Evolutionary conservation across 2,329 filamentous ascomycete genomes (phyloP).

Genomic region (Leptographium radiaticola): DNA sequence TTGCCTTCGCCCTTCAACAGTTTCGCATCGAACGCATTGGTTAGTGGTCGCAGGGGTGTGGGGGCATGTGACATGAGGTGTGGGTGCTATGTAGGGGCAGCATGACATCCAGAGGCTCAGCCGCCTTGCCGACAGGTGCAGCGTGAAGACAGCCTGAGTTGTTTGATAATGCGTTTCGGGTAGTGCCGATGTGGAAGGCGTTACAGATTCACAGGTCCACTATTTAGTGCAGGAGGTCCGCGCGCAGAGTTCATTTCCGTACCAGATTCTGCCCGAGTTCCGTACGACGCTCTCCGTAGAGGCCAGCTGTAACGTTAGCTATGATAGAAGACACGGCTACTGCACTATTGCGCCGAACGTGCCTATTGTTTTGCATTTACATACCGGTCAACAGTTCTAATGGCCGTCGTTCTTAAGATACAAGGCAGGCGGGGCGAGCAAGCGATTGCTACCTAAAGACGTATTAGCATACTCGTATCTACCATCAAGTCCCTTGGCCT

Average conservation of each 20-base stretch:
- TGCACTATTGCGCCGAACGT: too few relatives aligned
- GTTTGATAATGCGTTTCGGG: constrained; percentile 27
- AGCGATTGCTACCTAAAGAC: background rate
- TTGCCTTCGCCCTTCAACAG: background rate
- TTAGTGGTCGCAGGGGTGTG: too few relatives aligned
- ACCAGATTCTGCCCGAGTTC: too few relatives aligned
- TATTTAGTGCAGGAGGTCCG: background rate
- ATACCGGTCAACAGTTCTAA: too few relatives aligned
- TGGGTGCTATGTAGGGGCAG: too few relatives aligned
- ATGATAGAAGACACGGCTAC: too few relatives aligned
- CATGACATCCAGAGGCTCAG: too few relatives aligned
- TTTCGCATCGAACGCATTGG: background rate
- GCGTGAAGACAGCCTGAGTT: constrained; percentile 6
- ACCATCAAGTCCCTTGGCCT: background rate
- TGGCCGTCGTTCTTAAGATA: too few relatives aligned
- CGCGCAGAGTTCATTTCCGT: background rate
- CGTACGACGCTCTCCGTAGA: too few relatives aligned
- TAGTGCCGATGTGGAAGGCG: constrained; percentile 24
- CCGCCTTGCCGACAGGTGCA: too few relatives aligned
- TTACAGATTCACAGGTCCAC: constrained; percentile 19
- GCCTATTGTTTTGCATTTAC: too few relatives aligned
- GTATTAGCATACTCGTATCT: background rate
- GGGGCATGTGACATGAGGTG: background rate
- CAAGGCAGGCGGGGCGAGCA: background rate
- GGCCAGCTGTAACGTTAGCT: too few relatives aligned